These are phyloP conservation scores for Abelmoschus esculentus DNA, from an alignment of 345 rosid genomes.

Conservation along the genomic window DNA sequence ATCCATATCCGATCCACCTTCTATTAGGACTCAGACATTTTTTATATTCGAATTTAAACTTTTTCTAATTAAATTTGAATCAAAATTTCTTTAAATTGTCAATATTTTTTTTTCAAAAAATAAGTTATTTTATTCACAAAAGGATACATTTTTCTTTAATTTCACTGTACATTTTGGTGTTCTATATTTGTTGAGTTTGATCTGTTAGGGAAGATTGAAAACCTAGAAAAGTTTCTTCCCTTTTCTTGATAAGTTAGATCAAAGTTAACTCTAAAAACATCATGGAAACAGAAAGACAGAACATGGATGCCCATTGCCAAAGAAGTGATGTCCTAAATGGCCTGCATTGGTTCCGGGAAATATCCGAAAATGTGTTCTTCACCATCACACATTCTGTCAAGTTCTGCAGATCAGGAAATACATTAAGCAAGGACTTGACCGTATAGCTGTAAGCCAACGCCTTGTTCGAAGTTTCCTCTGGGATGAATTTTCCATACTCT, in stretches of 20 bases:
- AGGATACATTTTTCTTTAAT: not conserved
- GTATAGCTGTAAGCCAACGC: slow-evolving; percentile 44
- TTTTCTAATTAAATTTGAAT: too few relatives aligned
- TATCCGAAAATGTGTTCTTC: slow-evolving; percentile 33
- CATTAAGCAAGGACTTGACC: slow-evolving; percentile 33
- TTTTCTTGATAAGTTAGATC: slow-evolving; percentile 36
- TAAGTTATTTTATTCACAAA: not conserved
- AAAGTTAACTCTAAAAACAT: slow-evolving; percentile 32
- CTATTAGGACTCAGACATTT: too few relatives aligned
- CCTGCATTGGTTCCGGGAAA: slow-evolving; percentile 39
- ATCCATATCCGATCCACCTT: too few relatives aligned
- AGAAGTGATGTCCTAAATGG: slow-evolving; percentile 28
- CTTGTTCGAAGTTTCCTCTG: slow-evolving; percentile 28
- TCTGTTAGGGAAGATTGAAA: slow-evolving; percentile 25
- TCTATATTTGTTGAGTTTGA: not conserved
- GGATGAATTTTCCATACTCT: slow-evolving; percentile 36
- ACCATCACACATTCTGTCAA: slow-evolving; percentile 38
- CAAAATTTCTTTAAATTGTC: too few relatives aligned
- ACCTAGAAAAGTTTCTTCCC: slow-evolving; percentile 32
- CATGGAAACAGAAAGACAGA: slow-evolving; percentile 43
- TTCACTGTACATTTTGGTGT: not conserved
- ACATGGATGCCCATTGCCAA: slow-evolving; percentile 48
- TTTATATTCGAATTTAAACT: too few relatives aligned
- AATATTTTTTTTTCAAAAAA: not conserved
- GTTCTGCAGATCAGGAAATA: slow-evolving; percentile 44